phyloP scores from a whole-genome alignment of 2,329 filamentous ascomycete species.

The Venturia aucupariae region DNA sequence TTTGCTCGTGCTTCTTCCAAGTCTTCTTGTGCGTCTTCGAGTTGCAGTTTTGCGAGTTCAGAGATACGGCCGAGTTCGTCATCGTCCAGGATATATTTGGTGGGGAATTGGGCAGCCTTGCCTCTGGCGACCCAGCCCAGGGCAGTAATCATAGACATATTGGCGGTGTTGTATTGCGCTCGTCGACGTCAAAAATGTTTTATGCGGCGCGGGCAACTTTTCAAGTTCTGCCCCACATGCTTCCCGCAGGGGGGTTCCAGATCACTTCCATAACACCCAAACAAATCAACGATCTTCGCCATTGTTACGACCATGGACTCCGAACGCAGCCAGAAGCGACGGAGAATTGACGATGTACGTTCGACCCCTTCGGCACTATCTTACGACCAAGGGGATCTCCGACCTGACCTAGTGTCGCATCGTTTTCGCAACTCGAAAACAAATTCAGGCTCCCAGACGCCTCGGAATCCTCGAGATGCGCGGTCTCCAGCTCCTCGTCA shows the following conservation, averaged over 20 bases:
- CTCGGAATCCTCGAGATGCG: conserved; percentile 19
- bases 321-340: conserved; percentile 51
- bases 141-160: conserved; percentile 48
- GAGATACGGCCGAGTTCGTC: conserved; percentile 43
- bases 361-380: conserved; percentile 43
- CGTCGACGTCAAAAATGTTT: neutral
- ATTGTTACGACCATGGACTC: conserved; percentile 25
- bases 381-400: conserved; percentile 26
- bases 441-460: conserved; percentile 27
- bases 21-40: conserved; percentile 62
- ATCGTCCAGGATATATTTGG: conserved; percentile 42
- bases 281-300: neutral
- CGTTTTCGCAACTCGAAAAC: conserved; percentile 19
- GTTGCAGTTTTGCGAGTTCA: conserved; percentile 50
- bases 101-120: conserved; percentile 40
- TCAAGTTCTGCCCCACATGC: neutral
- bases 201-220: neutral
- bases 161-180: conserved; percentile 15
- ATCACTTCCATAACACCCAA: neutral
- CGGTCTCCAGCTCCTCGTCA: conserved; percentile 37
- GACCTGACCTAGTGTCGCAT: conserved; percentile 22
- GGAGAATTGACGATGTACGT: conserved; percentile 56
- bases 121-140: conserved; percentile 45
- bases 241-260: neutral
- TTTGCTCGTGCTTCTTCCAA: conserved; percentile 47